A percentile compares a stretch with the other conserved stretches of the same genome.
Conservation (phyloP, 2,329 filamentous ascomycete genomes). For the Aspergillus sp. region DNA sequence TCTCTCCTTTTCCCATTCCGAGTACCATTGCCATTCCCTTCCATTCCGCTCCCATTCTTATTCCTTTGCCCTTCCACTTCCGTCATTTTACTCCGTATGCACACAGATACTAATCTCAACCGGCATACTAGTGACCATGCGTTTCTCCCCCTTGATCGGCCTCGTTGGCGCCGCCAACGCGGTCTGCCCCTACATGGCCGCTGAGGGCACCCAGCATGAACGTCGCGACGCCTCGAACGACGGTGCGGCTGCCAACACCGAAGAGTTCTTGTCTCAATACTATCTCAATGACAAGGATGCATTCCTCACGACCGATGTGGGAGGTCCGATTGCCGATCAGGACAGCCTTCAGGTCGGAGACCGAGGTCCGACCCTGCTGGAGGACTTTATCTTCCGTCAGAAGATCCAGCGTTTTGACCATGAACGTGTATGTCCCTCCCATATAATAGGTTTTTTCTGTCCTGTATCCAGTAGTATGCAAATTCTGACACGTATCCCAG, state of each 20-base stretch:
- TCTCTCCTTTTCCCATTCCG: neutral
- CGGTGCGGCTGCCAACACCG: conserved; percentile 29
- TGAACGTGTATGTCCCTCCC: conserved; percentile 55
- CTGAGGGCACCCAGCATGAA: conserved; percentile 18
- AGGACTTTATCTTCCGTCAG: conserved; percentile 72
- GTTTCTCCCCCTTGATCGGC: conserved; percentile 25
- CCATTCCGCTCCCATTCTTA: neutral
- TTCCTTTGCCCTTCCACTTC: neutral
- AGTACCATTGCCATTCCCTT: neutral
- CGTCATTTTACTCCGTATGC: neutral
- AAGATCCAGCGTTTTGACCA: conserved; percentile 72
- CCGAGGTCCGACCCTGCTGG: conserved; percentile 66
- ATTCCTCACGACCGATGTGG: conserved; percentile 65
- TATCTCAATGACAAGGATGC: conserved; percentile 54
- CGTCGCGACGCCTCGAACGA: conserved; percentile 24
- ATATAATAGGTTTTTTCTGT: neutral
- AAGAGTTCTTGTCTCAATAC: conserved; percentile 45
- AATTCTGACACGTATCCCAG: conserved; percentile 25
- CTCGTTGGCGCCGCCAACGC: conserved; percentile 38
- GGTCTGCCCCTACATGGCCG: conserved; percentile 43
- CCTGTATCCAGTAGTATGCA: conserved; percentile 2
- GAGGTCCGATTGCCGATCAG: conserved; percentile 67
- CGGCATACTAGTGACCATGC: conserved; percentile 22
- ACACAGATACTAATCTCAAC: neutral
- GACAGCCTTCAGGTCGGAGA: conserved; percentile 65